These are phyloP conservation scores for Andrographis paniculata DNA, from an alignment of 305 asterid genomes.

Conservation along the genomic window DNA sequence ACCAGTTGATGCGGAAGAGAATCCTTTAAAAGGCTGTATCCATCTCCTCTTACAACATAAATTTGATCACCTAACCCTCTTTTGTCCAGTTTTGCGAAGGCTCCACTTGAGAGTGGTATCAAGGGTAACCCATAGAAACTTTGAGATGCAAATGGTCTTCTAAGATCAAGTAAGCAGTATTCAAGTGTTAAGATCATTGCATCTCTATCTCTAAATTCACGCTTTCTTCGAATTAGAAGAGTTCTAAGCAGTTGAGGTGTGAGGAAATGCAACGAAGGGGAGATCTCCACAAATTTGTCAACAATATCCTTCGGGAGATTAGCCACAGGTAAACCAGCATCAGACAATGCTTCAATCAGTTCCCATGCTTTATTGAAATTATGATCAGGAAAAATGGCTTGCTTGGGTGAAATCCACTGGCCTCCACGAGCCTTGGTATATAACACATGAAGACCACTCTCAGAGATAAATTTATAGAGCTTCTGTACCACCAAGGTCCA, in stretches of 20 bases:
- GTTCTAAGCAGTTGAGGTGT: constrained; percentile 85
- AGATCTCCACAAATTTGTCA: constrained; percentile 61
- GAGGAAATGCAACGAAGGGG: constrained; percentile 78
- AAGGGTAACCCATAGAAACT: constrained; percentile 75
- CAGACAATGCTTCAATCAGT: constrained; percentile 71
- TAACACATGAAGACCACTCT: constrained; percentile 60
- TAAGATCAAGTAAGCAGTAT: constrained; percentile 86
- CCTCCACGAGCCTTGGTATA: constrained; percentile 88
- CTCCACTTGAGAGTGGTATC: constrained; percentile 81
- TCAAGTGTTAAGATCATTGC: constrained; percentile 84
- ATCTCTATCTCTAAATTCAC: constrained; percentile 67
- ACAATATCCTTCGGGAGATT: constrained; percentile 58
- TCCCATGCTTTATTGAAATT: constrained; percentile 63
- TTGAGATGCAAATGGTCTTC: constrained; percentile 45
- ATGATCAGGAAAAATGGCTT: constrained; percentile 89
- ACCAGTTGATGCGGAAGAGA: constrained; percentile 77
- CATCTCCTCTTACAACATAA: constrained; percentile 77
- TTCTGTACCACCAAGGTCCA: constrained; percentile 80
- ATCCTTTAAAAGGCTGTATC: constrained; percentile 74
- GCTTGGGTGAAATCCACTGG: constrained; percentile 93
- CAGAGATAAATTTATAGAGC: constrained; percentile 67
- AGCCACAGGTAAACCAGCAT: constrained; percentile 82
- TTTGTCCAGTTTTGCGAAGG: constrained; percentile 67
- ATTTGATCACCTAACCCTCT: constrained; percentile 65
- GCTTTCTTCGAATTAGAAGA: constrained; percentile 60